A percentile compares a stretch with the other conserved stretches of the same genome.
These are phyloP conservation scores for Phytophthora tentaculata DNA, from an alignment of 352 stramenopile species.

Conservation along the genomic window DNA sequence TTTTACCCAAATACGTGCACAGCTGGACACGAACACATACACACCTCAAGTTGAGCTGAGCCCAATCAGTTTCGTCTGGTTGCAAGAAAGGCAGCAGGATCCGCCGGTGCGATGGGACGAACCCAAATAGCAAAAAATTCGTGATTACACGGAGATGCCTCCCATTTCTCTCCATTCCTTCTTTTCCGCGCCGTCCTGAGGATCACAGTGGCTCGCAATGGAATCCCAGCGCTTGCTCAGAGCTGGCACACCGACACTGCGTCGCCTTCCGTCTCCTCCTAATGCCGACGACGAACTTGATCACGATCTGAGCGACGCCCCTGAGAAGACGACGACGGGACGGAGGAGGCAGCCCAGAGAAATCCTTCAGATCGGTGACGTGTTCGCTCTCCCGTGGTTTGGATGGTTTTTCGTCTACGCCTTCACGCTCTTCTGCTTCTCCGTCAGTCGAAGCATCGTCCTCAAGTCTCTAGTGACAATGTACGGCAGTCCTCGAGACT, in stretches of 20 bases:
- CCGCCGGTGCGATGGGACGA: constrained; percentile 5
- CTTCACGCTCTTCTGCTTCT: constrained; percentile 36
- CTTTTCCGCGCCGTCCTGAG: constrained; percentile 2
- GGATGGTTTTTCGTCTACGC: constrained; percentile 37
- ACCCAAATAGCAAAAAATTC: constrained; percentile 12
- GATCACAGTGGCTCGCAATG: constrained; percentile 6
- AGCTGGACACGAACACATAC: not conserved
- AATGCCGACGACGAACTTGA: constrained; percentile 1
- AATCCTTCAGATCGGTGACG: constrained; percentile 3
- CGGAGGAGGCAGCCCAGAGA: constrained; percentile 1
- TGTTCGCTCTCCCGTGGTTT: constrained; percentile 29
- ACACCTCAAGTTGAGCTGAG: not conserved
- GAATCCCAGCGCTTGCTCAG: constrained; percentile 4
- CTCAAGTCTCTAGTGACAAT: constrained; percentile 31
- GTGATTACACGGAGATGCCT: not conserved
- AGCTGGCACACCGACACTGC: not conserved
- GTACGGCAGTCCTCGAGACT: constrained; percentile 32
- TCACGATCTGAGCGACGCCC: not conserved
- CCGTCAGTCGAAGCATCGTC: constrained; percentile 21
- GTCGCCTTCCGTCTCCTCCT: not conserved
- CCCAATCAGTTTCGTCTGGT: constrained; percentile 6
- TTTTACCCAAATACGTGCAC: no score
- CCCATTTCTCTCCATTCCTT: not conserved
- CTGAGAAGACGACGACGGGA: not conserved
- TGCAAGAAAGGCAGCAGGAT: constrained; percentile 11